Conservation (phyloP, 352 stramenopile genomes). For the Phytopythium montanum region DNA sequence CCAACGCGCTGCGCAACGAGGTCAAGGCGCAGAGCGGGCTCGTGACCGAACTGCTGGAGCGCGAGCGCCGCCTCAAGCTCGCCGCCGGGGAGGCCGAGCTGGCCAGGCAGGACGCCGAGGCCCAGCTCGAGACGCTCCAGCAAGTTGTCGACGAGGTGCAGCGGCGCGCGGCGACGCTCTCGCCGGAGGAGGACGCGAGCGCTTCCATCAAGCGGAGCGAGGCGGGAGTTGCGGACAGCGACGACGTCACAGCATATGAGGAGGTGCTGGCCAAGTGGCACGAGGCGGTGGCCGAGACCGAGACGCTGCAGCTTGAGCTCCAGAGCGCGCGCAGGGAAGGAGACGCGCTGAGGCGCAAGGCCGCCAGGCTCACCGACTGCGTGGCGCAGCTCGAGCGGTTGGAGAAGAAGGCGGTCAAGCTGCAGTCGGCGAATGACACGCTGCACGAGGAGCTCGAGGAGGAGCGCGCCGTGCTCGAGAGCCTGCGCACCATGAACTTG, state of each 20-base stretch:
- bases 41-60: conserved; percentile 52
- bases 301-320: conserved; percentile 34
- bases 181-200: not conserved
- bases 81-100: conserved; percentile 27
- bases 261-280: conserved; percentile 46
- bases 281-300: conserved; percentile 35
- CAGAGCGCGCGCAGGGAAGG: conserved; percentile 61
- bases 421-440: conserved; percentile 50
- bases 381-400: conserved; percentile 42
- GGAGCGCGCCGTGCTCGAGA: conserved; percentile 59
- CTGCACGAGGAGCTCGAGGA: conserved; percentile 64
- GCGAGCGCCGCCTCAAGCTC: conserved; percentile 37
- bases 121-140: conserved; percentile 26
- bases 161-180: not conserved
- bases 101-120: conserved; percentile 29
- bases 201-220: conserved; percentile 8
- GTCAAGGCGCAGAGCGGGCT: conserved; percentile 55
- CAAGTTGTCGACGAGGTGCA: conserved; percentile 23
- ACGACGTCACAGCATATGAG: conserved; percentile 48
- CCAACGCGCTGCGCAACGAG: conserved; percentile 48
- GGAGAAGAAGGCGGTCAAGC: conserved; percentile 52
- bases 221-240: conserved; percentile 30
- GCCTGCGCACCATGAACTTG: conserved; percentile 55
- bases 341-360: conserved; percentile 40
- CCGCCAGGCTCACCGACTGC: conserved; percentile 31